Evolutionary conservation across 306 rosid species (phyloP).

Genomic region (Gleditsia sinensis): DNA sequence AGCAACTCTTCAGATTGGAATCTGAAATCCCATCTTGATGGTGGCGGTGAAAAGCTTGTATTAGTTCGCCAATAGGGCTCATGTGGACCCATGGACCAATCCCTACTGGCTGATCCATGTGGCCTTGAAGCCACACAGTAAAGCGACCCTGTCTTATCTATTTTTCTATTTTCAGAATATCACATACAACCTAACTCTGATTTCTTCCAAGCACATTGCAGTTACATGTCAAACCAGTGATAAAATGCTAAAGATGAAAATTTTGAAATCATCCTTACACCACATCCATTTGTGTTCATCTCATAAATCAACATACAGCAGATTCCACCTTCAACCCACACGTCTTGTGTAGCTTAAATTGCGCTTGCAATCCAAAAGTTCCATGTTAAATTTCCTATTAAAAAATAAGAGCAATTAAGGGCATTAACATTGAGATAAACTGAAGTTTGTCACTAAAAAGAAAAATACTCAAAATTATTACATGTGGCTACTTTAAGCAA

Average conservation of each 20-base stretch:
- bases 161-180: constrained; percentile 47
- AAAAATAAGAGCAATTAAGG: background rate
- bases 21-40: constrained; percentile 82
- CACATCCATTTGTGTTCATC: background rate
- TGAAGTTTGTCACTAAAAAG: background rate
- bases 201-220: constrained; percentile 39
- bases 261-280: background rate
- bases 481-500: too few relatives aligned
- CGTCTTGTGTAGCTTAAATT: background rate
- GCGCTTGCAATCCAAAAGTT: background rate
- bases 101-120: constrained; percentile 87
- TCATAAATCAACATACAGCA: background rate
- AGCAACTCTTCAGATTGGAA: constrained; percentile 71
- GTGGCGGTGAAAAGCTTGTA: constrained; percentile 77
- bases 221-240: constrained; percentile 17
- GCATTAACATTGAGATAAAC: background rate
- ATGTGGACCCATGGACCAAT: constrained; percentile 83
- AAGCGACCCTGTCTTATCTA: constrained; percentile 95
- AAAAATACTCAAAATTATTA: background rate
- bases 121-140: constrained; percentile 99
- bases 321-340: background rate
- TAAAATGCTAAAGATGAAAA: constrained; percentile 3
- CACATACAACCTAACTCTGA: constrained; percentile 36
- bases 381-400: background rate
- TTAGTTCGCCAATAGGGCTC: constrained; percentile 92